phyloP scores from a whole-genome alignment of 208 protist species.

The Naegleria lovaniensis region DNA sequence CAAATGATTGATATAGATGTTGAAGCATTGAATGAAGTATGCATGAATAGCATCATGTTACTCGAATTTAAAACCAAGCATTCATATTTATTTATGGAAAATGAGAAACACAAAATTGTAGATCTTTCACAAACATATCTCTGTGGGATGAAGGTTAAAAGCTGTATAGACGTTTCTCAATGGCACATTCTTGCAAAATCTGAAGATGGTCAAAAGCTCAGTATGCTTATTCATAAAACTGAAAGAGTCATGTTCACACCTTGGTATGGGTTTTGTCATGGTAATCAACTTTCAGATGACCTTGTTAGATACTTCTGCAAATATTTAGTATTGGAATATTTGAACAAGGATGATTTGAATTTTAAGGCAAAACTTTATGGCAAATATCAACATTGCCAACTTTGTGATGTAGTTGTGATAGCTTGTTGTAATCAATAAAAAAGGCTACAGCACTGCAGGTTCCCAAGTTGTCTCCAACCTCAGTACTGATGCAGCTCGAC shows the following conservation, averaged over 20 bases:
- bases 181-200: not conserved
- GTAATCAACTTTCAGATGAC: not conserved
- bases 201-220: not conserved
- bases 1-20: not conserved
- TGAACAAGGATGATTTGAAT: not conserved
- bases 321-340: not conserved
- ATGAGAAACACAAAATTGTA: not conserved
- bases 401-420: too few species aligned
- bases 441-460: too few species aligned
- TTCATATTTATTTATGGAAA: not conserved
- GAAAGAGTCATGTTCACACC: not conserved
- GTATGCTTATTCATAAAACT: not conserved
- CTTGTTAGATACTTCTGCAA: not conserved
- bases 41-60: not conserved
- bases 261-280: not conserved
- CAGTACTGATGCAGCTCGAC: too few species aligned
- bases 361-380: too few species aligned
- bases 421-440: too few species aligned
- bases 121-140: not conserved
- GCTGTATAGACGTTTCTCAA: not conserved
- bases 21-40: not conserved
- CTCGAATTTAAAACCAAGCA: not conserved
- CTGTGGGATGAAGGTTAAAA: not conserved
- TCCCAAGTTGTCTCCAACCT: too few species aligned
- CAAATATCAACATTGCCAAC: too few species aligned